Percentiles rank a stretch among this genome's conserved stretches.
These are phyloP conservation scores for Aspergillus hiratsukae DNA, from an alignment of 2,329 filamentous ascomycete species.

Conservation along the genomic window DNA sequence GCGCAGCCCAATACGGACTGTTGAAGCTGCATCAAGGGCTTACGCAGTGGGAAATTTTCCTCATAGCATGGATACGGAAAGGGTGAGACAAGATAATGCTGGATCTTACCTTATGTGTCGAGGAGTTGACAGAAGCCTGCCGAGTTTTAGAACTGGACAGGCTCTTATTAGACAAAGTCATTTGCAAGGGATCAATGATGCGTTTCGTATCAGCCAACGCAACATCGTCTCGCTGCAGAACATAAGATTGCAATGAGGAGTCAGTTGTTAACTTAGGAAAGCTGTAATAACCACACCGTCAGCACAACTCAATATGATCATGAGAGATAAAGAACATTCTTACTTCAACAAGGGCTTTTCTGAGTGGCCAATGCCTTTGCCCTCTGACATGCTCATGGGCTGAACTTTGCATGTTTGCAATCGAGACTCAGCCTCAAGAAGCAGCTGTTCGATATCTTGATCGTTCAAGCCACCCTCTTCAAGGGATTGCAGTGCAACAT, in stretches of 20 bases:
- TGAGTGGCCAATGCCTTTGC: not conserved
- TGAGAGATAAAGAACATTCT: not conserved
- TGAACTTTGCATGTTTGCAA: conserved; percentile 35
- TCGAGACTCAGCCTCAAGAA: conserved; percentile 59
- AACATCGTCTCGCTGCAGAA: conserved; percentile 50
- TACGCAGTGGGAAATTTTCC: conserved; percentile 67
- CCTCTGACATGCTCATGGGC: not conserved
- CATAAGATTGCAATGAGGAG: conserved; percentile 49
- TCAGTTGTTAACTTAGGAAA: conserved; percentile 50
- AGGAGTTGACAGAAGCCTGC: not conserved
- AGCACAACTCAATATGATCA: conserved; percentile 1
- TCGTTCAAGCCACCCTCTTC: conserved; percentile 52
- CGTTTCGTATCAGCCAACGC: conserved; percentile 51
- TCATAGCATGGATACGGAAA: conserved; percentile 51
- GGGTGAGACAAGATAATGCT: conserved; percentile 7
- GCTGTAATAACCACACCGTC: conserved; percentile 20
- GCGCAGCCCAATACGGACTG: conserved; percentile 75
- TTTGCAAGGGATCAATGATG: conserved; percentile 46
- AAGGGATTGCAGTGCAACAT: conserved; percentile 10
- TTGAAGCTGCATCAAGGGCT: conserved; percentile 66
- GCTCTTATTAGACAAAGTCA: conserved; percentile 5
- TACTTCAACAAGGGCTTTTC: conserved; percentile 2
- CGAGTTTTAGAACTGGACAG: not conserved
- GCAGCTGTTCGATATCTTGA: conserved; percentile 59
- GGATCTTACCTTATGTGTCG: conserved; percentile 48